A percentile compares a stretch with the other conserved stretches of the same genome.
These are phyloP conservation scores for Cordyceps fumosorosea DNA, from an alignment of 2,329 filamentous ascomycete species.

Conservation along the genomic window DNA sequence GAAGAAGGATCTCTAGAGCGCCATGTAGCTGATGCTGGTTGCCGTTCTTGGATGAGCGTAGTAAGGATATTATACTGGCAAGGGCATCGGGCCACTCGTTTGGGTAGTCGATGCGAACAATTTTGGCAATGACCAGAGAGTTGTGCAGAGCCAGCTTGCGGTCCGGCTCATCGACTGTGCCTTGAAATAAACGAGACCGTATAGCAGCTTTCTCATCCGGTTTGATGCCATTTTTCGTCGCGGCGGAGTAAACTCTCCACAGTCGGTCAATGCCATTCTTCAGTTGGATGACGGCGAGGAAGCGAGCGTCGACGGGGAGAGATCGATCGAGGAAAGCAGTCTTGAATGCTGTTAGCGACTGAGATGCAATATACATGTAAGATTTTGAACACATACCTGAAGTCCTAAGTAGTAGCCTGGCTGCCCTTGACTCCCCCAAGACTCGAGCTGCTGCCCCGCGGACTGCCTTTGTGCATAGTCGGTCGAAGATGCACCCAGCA, in stretches of 20 bases:
- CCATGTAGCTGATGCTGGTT: conserved; percentile 64
- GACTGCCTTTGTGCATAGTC: conserved; percentile 59
- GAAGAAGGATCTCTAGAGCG: conserved; percentile 68
- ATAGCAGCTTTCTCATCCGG: conserved; percentile 72
- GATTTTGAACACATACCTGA: conserved; percentile 44
- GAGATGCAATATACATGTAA: background rate
- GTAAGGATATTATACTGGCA: conserved; percentile 52
- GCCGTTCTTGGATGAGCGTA: conserved; percentile 47
- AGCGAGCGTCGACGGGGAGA: conserved; percentile 70
- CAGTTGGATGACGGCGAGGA: conserved; percentile 86
- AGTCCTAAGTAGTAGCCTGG: conserved; percentile 60
- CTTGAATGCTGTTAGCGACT: conserved; percentile 35
- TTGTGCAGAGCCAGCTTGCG: conserved; percentile 76
- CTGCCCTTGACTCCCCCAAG: conserved; percentile 59
- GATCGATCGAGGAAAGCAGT: conserved; percentile 74
- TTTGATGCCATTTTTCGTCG: conserved; percentile 57
- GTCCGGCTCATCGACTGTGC: conserved; percentile 71
- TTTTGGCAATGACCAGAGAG: conserved; percentile 79
- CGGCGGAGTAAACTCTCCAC: conserved; percentile 61
- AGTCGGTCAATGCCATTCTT: conserved; percentile 96
- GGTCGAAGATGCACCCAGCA: conserved; percentile 57
- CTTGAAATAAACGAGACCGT: conserved; percentile 65
- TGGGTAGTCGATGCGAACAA: conserved; percentile 84
- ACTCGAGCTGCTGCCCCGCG: conserved; percentile 58
- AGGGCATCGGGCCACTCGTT: conserved; percentile 69